phyloP scores from a whole-genome alignment of 129 eudicot species.

The Escallonia rubra region DNA sequence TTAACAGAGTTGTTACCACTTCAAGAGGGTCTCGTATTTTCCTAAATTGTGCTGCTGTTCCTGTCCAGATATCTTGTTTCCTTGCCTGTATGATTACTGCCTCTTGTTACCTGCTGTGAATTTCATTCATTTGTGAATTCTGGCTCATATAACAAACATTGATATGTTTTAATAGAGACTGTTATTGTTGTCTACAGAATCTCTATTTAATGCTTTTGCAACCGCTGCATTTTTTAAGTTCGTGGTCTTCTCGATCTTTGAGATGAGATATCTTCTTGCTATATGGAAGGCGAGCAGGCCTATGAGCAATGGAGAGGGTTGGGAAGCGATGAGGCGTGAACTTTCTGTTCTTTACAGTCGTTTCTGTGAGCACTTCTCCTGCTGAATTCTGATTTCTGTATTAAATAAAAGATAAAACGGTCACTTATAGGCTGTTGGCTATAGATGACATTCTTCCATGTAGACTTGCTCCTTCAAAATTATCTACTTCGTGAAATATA shows the following conservation, averaged over 20 bases:
- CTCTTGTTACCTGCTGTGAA: not conserved
- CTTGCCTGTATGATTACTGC: not conserved
- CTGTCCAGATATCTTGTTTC: no score
- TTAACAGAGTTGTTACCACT: no score
- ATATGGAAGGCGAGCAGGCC: slow-evolving; percentile 98
- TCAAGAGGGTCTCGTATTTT: no score
- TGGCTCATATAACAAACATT: slow-evolving; percentile 4
- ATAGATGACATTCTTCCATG: no score
- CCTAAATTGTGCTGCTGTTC: no score
- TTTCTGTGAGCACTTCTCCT: slow-evolving; percentile 72
- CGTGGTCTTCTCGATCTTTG: slow-evolving; percentile 96
- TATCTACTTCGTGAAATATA: no score
- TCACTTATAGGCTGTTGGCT: not conserved
- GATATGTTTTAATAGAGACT: not conserved
- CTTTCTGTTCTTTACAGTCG: slow-evolving; percentile 96
- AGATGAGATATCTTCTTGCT: slow-evolving; percentile 98
- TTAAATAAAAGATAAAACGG: no score
- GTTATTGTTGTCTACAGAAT: slow-evolving; percentile 51
- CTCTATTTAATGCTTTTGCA: slow-evolving; percentile 94
- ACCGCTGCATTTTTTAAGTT: slow-evolving; percentile 98
- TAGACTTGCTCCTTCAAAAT: no score
- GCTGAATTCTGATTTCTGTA: not conserved
- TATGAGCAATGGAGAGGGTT: slow-evolving; percentile 72
- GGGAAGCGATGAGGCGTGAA: slow-evolving; percentile 99
- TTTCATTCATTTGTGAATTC: not conserved